Evolutionary conservation across 305 asterid species (phyloP).

Genomic region (Rubia occidens): DNA sequence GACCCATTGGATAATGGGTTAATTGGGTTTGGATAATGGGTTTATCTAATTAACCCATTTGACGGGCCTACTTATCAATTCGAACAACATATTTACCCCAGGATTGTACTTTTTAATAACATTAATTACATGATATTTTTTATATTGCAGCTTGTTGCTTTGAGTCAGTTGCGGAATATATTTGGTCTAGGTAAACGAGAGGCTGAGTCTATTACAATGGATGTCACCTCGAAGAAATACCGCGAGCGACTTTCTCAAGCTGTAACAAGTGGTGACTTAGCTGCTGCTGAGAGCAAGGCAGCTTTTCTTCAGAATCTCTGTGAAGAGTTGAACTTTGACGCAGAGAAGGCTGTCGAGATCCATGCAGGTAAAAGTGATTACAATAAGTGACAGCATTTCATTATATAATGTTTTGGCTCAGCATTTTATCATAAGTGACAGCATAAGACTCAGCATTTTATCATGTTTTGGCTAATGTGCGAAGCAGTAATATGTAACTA

Average conservation of each 20-base stretch:
- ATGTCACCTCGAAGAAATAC: conserved; percentile 69
- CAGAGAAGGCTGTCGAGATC: conserved; percentile 78
- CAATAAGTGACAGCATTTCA: conserved; percentile 3
- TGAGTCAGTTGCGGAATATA: conserved; percentile 78
- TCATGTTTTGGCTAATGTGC: not conserved
- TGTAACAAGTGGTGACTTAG: conserved; percentile 76
- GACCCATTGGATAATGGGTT: too few species aligned
- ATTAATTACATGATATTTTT: conserved; percentile 7
- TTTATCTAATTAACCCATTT: too few species aligned
- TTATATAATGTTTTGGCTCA: too few species aligned
- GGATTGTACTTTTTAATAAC: not conserved
- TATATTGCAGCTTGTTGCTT: conserved; percentile 58
- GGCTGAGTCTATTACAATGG: conserved; percentile 75
- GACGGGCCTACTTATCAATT: not conserved
- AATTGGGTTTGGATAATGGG: too few species aligned
- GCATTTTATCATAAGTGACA: too few species aligned
- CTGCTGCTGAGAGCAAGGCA: conserved; percentile 81
- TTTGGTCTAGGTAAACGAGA: conserved; percentile 88
- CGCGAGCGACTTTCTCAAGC: conserved; percentile 89
- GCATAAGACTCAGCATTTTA: too few species aligned
- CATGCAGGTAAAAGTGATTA: conserved; percentile 60
- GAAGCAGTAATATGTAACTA: not conserved
- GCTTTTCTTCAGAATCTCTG: conserved; percentile 86
- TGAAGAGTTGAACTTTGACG: conserved; percentile 86
- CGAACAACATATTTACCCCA: not conserved